phyloP scores from a whole-genome alignment of 345 rosid species.

The Salix purpurea region DNA sequence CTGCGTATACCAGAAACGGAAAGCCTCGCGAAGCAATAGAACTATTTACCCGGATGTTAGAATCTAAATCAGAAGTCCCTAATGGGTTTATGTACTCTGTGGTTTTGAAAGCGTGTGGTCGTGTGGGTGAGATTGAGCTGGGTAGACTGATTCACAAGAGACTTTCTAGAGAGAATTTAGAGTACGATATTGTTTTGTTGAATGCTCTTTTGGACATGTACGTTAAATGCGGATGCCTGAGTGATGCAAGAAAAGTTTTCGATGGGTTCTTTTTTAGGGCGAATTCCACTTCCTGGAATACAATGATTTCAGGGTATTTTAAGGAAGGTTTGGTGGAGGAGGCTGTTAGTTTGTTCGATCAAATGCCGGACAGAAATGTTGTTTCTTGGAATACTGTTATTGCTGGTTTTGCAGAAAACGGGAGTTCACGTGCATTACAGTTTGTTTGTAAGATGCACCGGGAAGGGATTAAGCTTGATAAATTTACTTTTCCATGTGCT shows the following conservation, averaged over 20 bases:
- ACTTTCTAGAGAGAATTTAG: constrained; percentile 33
- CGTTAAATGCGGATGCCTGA: constrained; percentile 56
- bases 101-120: constrained; percentile 59
- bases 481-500: constrained; percentile 60
- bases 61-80: constrained; percentile 33
- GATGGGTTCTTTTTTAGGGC: constrained; percentile 24
- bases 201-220: constrained; percentile 71
- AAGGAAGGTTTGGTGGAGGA: constrained; percentile 52
- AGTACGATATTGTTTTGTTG: constrained; percentile 53
- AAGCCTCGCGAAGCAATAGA: constrained; percentile 43
- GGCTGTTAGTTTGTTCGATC: constrained; percentile 49
- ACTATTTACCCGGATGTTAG: constrained; percentile 41
- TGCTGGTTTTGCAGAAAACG: constrained; percentile 56
- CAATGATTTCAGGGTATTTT: constrained; percentile 62
- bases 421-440: constrained; percentile 45
- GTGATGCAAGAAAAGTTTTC: constrained; percentile 48
- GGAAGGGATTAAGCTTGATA: constrained; percentile 54
- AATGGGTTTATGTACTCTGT: constrained; percentile 64
- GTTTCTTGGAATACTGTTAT: constrained; percentile 71
- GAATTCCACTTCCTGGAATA: constrained; percentile 65
- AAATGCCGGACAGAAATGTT: constrained; percentile 42
- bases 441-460: constrained; percentile 54
- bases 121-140: constrained; percentile 47
- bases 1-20: constrained; percentile 39
- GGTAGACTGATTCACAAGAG: constrained; percentile 50